These are phyloP conservation scores for Aspergillus puulaauensis DNA, from an alignment of 2,329 filamentous ascomycete genomes.

Conservation along the genomic window DNA sequence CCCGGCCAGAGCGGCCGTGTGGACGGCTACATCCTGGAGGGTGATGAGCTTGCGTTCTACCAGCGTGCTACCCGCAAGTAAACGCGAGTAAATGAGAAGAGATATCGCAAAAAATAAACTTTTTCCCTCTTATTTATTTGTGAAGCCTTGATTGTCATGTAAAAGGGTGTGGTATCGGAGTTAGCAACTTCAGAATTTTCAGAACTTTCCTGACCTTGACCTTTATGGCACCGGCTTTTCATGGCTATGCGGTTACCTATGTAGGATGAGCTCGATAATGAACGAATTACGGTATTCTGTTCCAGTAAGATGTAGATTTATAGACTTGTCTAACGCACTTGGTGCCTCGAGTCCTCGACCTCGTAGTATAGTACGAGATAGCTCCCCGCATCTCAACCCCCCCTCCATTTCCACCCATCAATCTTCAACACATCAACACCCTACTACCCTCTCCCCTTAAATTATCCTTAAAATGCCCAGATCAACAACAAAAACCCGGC, in stretches of 20 bases:
- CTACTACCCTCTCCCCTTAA: background rate
- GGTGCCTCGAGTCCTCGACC: background rate
- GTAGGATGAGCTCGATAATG: slow-evolving; percentile 5
- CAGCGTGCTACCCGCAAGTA: slow-evolving; percentile 99
- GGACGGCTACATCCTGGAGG: slow-evolving; percentile 98
- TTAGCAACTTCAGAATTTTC: slow-evolving; percentile 10
- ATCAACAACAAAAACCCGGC: slow-evolving; percentile 37
- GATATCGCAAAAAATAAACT: slow-evolving; percentile 17
- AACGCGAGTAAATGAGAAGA: slow-evolving; percentile 33
- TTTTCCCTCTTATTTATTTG: slow-evolving; percentile 12
- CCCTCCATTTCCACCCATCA: background rate
- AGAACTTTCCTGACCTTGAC: background rate
- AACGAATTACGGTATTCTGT: background rate
- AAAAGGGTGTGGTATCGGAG: slow-evolving; percentile 17
- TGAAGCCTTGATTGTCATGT: slow-evolving; percentile 13
- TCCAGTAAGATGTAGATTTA: background rate
- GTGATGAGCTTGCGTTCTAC: slow-evolving; percentile 99
- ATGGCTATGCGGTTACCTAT: background rate
- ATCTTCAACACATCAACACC: background rate
- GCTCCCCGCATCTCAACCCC: background rate
- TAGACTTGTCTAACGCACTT: background rate
- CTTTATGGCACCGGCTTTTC: background rate
- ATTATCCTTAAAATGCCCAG: background rate
- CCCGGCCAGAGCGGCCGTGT: slow-evolving; percentile 95
- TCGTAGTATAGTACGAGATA: background rate